Evolutionary conservation across 2,329 filamentous ascomycete genomes (phyloP).

Genomic region (Chaetomium globosum): DNA sequence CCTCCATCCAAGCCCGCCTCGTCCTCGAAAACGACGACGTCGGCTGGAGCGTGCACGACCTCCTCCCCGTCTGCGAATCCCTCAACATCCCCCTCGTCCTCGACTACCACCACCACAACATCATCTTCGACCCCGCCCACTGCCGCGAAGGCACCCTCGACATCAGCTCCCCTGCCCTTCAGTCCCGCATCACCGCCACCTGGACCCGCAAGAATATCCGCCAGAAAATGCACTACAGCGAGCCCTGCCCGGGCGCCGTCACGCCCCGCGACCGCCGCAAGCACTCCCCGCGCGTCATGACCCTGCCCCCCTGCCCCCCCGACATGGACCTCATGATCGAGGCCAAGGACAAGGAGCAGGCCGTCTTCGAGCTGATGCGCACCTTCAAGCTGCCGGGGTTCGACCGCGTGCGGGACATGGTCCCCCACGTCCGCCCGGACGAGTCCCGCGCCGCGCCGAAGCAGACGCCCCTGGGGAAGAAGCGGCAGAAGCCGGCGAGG

Average conservation of each 20-base stretch:
- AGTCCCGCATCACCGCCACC: conserved; percentile 75
- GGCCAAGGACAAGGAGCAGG: conserved; percentile 97
- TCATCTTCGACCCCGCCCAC: conserved; percentile 73
- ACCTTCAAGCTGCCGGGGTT: conserved; percentile 82
- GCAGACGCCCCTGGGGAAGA: conserved; percentile 34
- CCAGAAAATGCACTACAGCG: conserved; percentile 97
- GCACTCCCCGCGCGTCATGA: conserved; percentile 77
- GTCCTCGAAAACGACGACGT: conserved; percentile 96
- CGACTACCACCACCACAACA: conserved; percentile 95
- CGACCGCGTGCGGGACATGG: conserved; percentile 72
- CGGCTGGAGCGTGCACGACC: conserved; percentile 86
- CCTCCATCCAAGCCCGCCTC: conserved; percentile 74
- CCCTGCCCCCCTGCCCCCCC: conserved; percentile 76
- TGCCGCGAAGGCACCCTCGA: conserved; percentile 83
- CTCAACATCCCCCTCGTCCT: conserved; percentile 91
- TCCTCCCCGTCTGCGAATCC: conserved; percentile 88
- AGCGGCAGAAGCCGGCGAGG: conserved; percentile 43
- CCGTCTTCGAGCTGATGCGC: conserved; percentile 91
- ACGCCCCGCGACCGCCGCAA: conserved; percentile 79
- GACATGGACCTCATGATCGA: conserved; percentile 99
- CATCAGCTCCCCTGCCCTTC: conserved; percentile 66
- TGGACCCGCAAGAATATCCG: conserved; percentile 83
- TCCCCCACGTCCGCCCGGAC: conserved; percentile 75
- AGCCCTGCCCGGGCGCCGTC: conserved; percentile 74
- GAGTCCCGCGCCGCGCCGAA: conserved; percentile 64